These are phyloP conservation scores for Pichia manshurica DNA, from an alignment of 805 yeast species.

Conservation along the genomic window DNA sequence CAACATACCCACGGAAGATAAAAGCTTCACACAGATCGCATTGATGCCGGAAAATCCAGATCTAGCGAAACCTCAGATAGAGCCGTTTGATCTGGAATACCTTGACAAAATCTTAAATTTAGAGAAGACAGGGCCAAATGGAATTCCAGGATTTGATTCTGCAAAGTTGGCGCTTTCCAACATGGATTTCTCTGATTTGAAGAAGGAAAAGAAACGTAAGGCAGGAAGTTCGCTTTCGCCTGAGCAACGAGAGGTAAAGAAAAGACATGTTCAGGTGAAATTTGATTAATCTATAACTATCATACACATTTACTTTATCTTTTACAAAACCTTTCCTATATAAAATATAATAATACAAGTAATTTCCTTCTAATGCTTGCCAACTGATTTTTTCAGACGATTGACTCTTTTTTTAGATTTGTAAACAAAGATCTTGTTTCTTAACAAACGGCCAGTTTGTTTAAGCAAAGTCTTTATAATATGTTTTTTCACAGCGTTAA, in stretches of 20 bases:
- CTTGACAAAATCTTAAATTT: slow-evolving; percentile 49
- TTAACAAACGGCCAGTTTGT: slow-evolving; percentile 71
- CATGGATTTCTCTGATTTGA: slow-evolving; percentile 15
- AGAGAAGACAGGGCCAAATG: slow-evolving; percentile 59
- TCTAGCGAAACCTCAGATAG: slow-evolving; percentile 35
- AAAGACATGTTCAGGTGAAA: slow-evolving; percentile 31
- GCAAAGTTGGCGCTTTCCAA: slow-evolving; percentile 59
- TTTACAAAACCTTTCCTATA: background rate
- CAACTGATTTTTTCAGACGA: background rate
- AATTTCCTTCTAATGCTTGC: background rate
- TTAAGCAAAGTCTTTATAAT: slow-evolving; percentile 50
- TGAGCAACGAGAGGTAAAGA: slow-evolving; percentile 24
- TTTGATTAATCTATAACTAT: slow-evolving; percentile 18
- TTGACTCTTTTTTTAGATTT: slow-evolving; percentile 14
- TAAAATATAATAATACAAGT: background rate
- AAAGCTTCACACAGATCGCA: slow-evolving; percentile 35
- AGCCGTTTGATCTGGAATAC: slow-evolving; percentile 44
- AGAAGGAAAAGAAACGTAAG: slow-evolving; percentile 27
- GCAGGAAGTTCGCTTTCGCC: slow-evolving; percentile 16
- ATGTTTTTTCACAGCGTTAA: slow-evolving; percentile 55
- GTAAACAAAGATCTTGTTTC: slow-evolving; percentile 52
- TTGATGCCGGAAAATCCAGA: slow-evolving; percentile 36
- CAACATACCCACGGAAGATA: slow-evolving; percentile 45
- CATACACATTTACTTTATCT: background rate
- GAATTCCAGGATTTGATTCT: slow-evolving; percentile 73